Percentiles rank a stretch among this genome's conserved stretches.
Evolutionary conservation across 139 green algal species (phyloP).

Genomic region (Penium margaritaceum): DNA sequence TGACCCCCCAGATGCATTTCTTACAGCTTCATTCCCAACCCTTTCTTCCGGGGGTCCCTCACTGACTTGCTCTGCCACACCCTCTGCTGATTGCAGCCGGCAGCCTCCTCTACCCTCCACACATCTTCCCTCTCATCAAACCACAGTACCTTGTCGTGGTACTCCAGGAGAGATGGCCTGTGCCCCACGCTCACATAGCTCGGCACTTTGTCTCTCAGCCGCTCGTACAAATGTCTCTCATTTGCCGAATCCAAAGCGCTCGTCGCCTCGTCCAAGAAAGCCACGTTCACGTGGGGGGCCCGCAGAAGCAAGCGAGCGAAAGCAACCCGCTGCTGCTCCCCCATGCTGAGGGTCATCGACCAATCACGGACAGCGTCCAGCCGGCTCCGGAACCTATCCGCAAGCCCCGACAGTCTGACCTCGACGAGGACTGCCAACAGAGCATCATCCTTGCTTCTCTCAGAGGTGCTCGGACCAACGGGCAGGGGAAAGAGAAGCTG

Average conservation of each 20-base stretch:
- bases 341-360: slow-evolving; percentile 38
- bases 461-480: neutral
- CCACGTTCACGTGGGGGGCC: slow-evolving; percentile 11
- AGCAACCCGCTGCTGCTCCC: slow-evolving; percentile 81
- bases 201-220: neutral
- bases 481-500: slow-evolving; percentile 74
- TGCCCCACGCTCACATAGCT: slow-evolving; percentile 38
- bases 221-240: slow-evolving; percentile 31
- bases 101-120: no score
- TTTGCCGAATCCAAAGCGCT: slow-evolving; percentile 35
- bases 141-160: neutral
- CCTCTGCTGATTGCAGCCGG: no score
- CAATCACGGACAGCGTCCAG: slow-evolving; percentile 34
- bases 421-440: neutral
- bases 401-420: slow-evolving; percentile 4
- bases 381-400: slow-evolving; percentile 6
- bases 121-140: no score
- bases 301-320: slow-evolving; percentile 71
- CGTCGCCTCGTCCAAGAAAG: slow-evolving; percentile 46
- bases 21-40: no score
- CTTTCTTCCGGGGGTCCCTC: no score
- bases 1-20: no score
- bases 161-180: slow-evolving; percentile 26
- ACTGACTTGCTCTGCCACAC: no score
- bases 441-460: neutral